Evolutionary conservation across 352 stramenopile genomes (phyloP), one percentile per base, ranked within the genome.

Genomic region (Phytophthora tubulina): DNA sequence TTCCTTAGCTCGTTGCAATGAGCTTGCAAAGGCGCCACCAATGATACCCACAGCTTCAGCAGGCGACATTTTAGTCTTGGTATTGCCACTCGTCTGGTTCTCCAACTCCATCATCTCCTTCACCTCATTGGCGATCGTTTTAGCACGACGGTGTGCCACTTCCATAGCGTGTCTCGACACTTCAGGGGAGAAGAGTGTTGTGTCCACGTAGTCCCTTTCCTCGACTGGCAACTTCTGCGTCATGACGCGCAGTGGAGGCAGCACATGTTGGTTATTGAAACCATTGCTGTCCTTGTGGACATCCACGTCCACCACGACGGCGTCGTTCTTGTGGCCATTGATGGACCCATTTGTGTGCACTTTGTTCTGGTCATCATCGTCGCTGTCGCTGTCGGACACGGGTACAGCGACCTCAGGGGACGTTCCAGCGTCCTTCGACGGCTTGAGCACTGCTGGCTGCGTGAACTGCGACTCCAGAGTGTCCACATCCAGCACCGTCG

Each of bases 101-200:
- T 94, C 87, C 11, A 94, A 64, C 21, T 85, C 73, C 4, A 70
- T 61, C 52, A 94, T 75, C 52, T 96, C 88, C 60, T 92, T 90
- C 21, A 96, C 72, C 62, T 96, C 89, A 15, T 73, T 82, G 11
- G 92, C 88, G 39, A 96, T 75, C 3, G 69, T 79, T 59, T 91
- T 89, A 6, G 89, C 89, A 32, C 89, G 86, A 21, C 89, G 82
- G 67, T 93, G 87, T 0, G 89, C 89, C n/a, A 95, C 78, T 35
- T 96, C 89, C 67, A 96, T 89, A 9, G 88, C 87, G 49, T 94
- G 88, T 27, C 89, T 79, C 7, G 89, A 96, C 3, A 95, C 79
- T 27, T 96, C 89, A 0, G 89, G 85, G 2, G 88, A 95, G 65
- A 96, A 96, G 5, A 96, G 72, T 36, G 81, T 90, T 54, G 84